A percentile compares a stretch with the other conserved stretches of the same genome.
These are phyloP conservation scores for Taiozyma sp. DNA, from an alignment of 1,139 yeast genomes.

Conservation along the genomic window DNA sequence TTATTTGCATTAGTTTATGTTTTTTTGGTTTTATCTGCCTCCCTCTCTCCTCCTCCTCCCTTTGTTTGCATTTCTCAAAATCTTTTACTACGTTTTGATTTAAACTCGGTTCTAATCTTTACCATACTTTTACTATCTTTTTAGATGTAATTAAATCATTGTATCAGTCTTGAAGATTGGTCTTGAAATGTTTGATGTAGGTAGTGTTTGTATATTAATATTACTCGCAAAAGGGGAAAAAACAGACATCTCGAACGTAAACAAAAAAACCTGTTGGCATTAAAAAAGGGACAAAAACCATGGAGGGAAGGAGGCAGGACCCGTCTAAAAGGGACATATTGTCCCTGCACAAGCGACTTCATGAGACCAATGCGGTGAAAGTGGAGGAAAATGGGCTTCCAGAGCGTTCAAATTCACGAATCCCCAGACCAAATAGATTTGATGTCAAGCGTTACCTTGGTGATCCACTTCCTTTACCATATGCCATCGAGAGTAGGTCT, in stretches of 20 bases:
- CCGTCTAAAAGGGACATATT: conserved; percentile 12
- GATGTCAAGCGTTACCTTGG: conserved; percentile 26
- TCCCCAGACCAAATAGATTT: conserved; percentile 4
- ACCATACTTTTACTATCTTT: too few relatives aligned
- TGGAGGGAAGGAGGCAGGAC: background rate
- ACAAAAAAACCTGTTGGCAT: background rate
- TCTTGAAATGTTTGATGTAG: too few relatives aligned
- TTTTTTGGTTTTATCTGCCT: background rate
- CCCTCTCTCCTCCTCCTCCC: background rate
- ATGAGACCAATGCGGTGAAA: conserved; percentile 2
- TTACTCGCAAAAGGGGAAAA: background rate
- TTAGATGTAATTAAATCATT: too few relatives aligned
- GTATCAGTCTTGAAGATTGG: too few relatives aligned
- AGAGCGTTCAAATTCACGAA: background rate
- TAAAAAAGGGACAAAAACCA: background rate
- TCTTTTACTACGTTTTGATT: background rate
- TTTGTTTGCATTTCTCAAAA: background rate
- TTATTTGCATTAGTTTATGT: background rate
- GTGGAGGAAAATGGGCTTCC: background rate
- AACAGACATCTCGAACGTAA: background rate
- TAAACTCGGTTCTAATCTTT: background rate
- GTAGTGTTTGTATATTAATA: too few relatives aligned
- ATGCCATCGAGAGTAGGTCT: conserved; percentile 12
- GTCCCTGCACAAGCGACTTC: conserved; percentile 16
- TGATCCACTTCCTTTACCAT: conserved; percentile 33